Evolutionary conservation across 805 yeast species (phyloP), one percentile per base, ranked within the genome.

Genomic region (Saccharomycopsis lassenensis): DNA sequence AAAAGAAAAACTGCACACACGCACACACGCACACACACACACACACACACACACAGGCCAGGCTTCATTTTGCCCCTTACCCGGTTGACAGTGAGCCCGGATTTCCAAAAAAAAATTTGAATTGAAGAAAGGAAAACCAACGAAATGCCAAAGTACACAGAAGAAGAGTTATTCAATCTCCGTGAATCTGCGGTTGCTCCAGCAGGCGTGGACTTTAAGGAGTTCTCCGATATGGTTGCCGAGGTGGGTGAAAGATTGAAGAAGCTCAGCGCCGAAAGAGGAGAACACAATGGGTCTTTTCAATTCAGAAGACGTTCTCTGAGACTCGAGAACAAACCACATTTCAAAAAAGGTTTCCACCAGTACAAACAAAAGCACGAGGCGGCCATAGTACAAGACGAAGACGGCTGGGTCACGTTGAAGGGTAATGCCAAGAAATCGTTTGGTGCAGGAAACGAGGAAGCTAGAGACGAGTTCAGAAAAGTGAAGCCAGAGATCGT

Each of bases 321-420:
- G 22, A 62, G 59, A 40, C 52, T 48, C 34, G 62, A 58, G 32
- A 48, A 51, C 14, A 63, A 63, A 55, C 80, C 80, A 37, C 66
- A 65, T 48, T 65, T 77, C 51, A 75, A 70, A 52, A 69, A 69
- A 23, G 36, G 33, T 24, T 39, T 38, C 35, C 33, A 37, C 24
- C n/a, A n/a, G n/a, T n/a, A n/a, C n/a, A n/a, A n/a, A n/a, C 63
- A 62, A 24, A 62, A 67, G 39, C 67, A 61, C 39, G 62, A 63
- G 38, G 61, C 64, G 31, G 62, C 62, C 40, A 31, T 29, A 14
- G 66, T 62, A 41, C 69, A 77, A 24, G 93, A 81, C 52, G 80
- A 76, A 40, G 89, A 82, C 44, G 93, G 93, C 31, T 82, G 91
- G 89, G 80, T 80, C 40, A 77, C 89, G 16, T 58, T 69, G 45